Conservation (phyloP, 371 early-diverging fungal species). For the Quaeritorhiza haematococci region DNA sequence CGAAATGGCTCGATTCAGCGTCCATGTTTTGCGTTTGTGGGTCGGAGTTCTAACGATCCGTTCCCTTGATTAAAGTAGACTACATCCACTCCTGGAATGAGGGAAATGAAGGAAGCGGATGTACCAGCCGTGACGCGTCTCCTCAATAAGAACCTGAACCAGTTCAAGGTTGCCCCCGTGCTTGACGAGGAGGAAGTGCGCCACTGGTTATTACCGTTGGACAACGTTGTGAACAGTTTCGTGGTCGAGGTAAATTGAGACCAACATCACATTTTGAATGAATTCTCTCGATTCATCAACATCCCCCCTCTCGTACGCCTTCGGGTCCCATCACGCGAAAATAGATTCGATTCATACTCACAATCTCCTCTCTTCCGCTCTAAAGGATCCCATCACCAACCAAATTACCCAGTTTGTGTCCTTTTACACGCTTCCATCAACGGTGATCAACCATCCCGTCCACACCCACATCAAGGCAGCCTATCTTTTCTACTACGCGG, state of each 20-base stretch:
- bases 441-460: slow-evolving; percentile 70
- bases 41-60: no score
- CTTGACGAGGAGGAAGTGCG: slow-evolving; percentile 81
- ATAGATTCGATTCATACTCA: slow-evolving; percentile 5
- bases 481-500: slow-evolving; percentile 91
- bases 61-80: slow-evolving; percentile 17
- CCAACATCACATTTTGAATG: slow-evolving; percentile 1
- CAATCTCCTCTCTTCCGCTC: neutral
- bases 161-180: slow-evolving; percentile 64
- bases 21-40: slow-evolving; percentile 2
- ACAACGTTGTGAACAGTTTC: slow-evolving; percentile 83
- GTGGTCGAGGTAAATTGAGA: slow-evolving; percentile 70
- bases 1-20: neutral
- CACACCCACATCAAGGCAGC: slow-evolving; percentile 82
- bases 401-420: slow-evolving; percentile 82
- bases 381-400: slow-evolving; percentile 53
- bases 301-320: no score
- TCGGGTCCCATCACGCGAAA: no score
- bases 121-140: slow-evolving; percentile 64
- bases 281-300: no score
- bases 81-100: slow-evolving; percentile 64
- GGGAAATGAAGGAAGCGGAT: slow-evolving; percentile 73
- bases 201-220: slow-evolving; percentile 85
- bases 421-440: slow-evolving; percentile 88
- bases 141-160: slow-evolving; percentile 64